Percentiles rank a stretch among this genome's conserved stretches.
Evolutionary conservation across 371 early-diverging fungal species (phyloP).

Genomic region (Syncephalastrum racemosum): DNA sequence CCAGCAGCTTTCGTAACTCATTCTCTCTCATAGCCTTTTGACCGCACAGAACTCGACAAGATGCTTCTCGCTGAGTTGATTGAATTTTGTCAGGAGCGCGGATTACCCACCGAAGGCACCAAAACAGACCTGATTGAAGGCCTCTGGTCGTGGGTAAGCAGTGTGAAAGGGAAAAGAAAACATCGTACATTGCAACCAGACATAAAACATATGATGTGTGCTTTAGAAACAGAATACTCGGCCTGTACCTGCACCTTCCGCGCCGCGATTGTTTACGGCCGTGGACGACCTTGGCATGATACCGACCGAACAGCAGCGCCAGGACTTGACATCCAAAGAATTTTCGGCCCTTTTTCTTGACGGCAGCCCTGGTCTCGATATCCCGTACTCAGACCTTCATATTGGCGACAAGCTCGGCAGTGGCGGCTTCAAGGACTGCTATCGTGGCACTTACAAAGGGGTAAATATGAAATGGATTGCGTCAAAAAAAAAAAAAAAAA

Average conservation of each 20-base stretch:
- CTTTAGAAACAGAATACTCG: conserved; percentile 61
- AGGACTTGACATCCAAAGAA: conserved; percentile 50
- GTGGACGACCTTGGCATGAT: conserved; percentile 39
- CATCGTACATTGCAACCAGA: not conserved
- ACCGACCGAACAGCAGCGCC: conserved; percentile 19
- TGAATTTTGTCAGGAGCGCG: conserved; percentile 74
- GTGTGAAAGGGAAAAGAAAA: not conserved
- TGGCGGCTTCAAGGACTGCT: conserved; percentile 85
- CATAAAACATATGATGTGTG: not conserved
- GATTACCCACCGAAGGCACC: conserved; percentile 62
- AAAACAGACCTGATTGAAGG: conserved; percentile 61
- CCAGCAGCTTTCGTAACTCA: not conserved
- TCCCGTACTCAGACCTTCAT: conserved; percentile 56
- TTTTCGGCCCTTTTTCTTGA: conserved; percentile 55
- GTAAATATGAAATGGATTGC: conserved; percentile 28
- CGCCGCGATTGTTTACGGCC: conserved; percentile 58
- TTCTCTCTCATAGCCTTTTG: conserved; percentile 16
- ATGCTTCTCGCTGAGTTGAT: conserved; percentile 70
- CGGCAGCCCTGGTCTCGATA: conserved; percentile 54
- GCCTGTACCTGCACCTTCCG: conserved; percentile 71
- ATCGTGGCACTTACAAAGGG: conserved; percentile 61
- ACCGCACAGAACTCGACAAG: conserved; percentile 44
- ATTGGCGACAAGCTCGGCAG: conserved; percentile 69
- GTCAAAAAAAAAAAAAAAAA: not conserved
- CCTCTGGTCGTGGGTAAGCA: conserved; percentile 64